Base-by-base conservation (phyloP, 2,329 filamentous ascomycete species). In the Claviceps cyperi region DNA sequence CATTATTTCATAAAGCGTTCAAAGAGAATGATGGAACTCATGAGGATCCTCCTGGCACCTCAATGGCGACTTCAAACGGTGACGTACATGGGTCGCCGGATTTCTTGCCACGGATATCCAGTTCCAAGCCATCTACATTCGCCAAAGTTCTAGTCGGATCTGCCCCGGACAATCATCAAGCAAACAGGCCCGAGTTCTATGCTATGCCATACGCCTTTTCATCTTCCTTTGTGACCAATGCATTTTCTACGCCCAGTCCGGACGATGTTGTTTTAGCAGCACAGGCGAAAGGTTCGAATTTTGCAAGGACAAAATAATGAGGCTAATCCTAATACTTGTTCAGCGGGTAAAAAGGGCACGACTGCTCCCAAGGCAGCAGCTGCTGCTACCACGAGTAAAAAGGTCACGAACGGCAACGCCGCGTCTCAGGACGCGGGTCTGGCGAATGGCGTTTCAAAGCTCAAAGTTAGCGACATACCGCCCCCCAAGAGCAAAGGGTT, bases 251-350 rank as follows among this genome's bases (percentile, higher is more conserved):
- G 64, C 90, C 91, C 50, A 96, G 90, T 68, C 90, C 90, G 57
- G 90, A 97, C 70, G 90, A 96, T 65, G 70, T 92, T 61, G 86
- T 96, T 60, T 75, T 88, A 55, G 80, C 83, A 65, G 91, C 90
- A 58, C 91, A 95, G 74, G 83, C 83, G 69, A 85, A 89, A 87
- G 84, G 84, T 88, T 86, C 81, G 81, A 76, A 70, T 62, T 72
- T 71, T 66, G 65, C 68, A 61, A 74, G 67, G 64, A 69, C 67
- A 64, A 69, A 68, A 58, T 69, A 66, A 68, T 67, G 67, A 66
- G 28, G 63, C 68, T 66, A 67, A 70, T 73, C 72, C 74, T 78
- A 71, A 78, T 73, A 57, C 60, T 60, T 61, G 51, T 64, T 56
- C 68, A 80, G 75, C 76, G 58, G 75, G 74, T 49, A 75, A 75